Conservation (phyloP, 2,329 filamentous ascomycete species). For the Neonectria faginata region DNA sequence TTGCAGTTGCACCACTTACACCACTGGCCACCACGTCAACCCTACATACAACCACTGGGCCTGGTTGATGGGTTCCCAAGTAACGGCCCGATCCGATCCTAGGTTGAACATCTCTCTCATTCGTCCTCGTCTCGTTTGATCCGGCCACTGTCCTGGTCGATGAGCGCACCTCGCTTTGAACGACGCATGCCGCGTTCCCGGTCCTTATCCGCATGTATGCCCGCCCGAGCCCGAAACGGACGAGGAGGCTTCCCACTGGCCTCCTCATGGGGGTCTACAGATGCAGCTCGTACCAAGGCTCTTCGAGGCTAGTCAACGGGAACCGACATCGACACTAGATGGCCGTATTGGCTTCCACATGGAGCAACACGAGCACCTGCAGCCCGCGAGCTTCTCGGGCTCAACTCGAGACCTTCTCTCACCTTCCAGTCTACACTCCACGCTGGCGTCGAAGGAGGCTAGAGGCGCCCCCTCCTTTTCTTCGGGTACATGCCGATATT, state of each 20-base stretch:
- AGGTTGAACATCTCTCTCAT: conserved; percentile 35
- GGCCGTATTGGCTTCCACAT: conserved; percentile 33
- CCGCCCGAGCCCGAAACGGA: conserved; percentile 20
- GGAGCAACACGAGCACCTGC: conserved; percentile 42
- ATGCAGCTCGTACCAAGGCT: conserved; percentile 32
- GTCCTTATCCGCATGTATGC: conserved; percentile 23
- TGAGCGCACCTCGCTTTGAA: conserved; percentile 24
- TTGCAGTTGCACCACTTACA: conserved; percentile 41
- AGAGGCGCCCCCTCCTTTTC: conserved; percentile 38
- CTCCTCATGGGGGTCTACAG: conserved; percentile 27
- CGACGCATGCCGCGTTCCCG: conserved; percentile 33
- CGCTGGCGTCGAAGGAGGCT: conserved; percentile 32
- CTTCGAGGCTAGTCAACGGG: conserved; percentile 34
- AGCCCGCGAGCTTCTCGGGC: conserved; percentile 35
- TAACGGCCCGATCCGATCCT: conserved; percentile 48
- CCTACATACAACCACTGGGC: conserved; percentile 34
- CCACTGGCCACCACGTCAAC: conserved; percentile 36
- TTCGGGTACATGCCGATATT: conserved; percentile 46
- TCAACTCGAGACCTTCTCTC: conserved; percentile 28
- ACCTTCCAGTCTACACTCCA: conserved; percentile 32
- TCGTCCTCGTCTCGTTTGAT: conserved; percentile 41
- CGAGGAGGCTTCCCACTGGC: conserved; percentile 26
- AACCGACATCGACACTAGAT: conserved; percentile 39
- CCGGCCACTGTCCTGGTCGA: conserved; percentile 25
- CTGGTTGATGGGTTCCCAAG: conserved; percentile 32